Conservation (phyloP, 192 early-diverging fungal genomes). For the Coemansia erecta region DNA sequence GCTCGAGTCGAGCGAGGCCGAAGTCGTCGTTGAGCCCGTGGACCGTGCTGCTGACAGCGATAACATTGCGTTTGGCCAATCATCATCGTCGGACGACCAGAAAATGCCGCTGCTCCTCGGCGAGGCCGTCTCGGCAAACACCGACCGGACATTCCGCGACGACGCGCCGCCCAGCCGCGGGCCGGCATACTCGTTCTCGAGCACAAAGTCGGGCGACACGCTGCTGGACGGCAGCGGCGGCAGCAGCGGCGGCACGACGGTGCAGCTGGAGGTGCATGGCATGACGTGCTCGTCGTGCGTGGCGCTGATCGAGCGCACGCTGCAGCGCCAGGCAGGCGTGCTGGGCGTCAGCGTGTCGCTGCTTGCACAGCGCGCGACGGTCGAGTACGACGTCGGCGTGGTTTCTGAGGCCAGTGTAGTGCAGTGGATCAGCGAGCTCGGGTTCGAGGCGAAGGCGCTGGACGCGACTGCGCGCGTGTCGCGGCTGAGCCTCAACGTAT, state of each 20-base stretch:
- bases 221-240: constrained; percentile 15
- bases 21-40: background rate
- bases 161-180: constrained; percentile 4
- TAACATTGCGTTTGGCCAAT: background rate
- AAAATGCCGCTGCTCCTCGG: constrained; percentile 4
- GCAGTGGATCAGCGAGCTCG: constrained; percentile 67
- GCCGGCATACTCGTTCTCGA: constrained; percentile 18
- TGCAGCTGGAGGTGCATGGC: constrained; percentile 73
- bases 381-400: constrained; percentile 59
- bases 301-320: constrained; percentile 71
- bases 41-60: background rate
- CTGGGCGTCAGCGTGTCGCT: constrained; percentile 77
- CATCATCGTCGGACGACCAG: background rate
- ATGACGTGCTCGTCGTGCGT: constrained; percentile 99
- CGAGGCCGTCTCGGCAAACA: background rate
- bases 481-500: constrained; percentile 73
- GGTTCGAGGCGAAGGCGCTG: constrained; percentile 67
- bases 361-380: constrained; percentile 76
- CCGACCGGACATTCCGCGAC: constrained; percentile 1
- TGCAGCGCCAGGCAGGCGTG: constrained; percentile 62
- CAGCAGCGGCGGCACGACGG: constrained; percentile 17
- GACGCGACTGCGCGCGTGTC: constrained; percentile 49
- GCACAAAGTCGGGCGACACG: constrained; percentile 42
- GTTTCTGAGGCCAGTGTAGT: constrained; percentile 55
- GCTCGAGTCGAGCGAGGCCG: constrained; percentile 9